Percentiles rank a stretch among this genome's conserved stretches.
These are phyloP conservation scores for Scutellaria galericulata DNA, from an alignment of 257 asterid genomes.

Conservation along the genomic window DNA sequence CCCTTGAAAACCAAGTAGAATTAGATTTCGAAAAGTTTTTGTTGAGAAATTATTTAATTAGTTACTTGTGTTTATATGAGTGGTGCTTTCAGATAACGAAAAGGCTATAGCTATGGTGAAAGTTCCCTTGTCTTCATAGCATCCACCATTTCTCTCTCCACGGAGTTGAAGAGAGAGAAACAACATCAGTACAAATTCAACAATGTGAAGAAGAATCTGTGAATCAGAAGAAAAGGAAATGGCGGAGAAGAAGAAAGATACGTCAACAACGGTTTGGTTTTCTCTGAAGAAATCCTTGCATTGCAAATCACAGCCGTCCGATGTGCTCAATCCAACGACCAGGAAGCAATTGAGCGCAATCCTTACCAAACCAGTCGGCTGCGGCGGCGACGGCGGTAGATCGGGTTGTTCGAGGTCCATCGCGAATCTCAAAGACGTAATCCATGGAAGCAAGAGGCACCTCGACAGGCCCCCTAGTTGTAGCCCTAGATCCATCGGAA, in stretches of 20 bases:
- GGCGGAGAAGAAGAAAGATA: slow-evolving; percentile 48
- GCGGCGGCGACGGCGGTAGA: slow-evolving; percentile 29
- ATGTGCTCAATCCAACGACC: slow-evolving; percentile 63
- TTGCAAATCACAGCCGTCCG: slow-evolving; percentile 67
- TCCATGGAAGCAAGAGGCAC: slow-evolving; percentile 68
- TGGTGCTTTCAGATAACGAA: neutral
- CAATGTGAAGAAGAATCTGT: neutral
- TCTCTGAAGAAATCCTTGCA: slow-evolving; percentile 62
- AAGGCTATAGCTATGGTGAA: neutral
- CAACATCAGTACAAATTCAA: neutral
- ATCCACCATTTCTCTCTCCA: neutral
- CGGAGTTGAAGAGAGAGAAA: neutral
- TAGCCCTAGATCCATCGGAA: slow-evolving; percentile 81
- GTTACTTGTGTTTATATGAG: no score
- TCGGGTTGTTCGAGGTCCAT: slow-evolving; percentile 82
- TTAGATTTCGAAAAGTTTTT: no score
- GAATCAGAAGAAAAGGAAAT: slow-evolving; percentile 5
- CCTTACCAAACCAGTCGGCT: slow-evolving; percentile 42
- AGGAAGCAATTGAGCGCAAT: slow-evolving; percentile 41
- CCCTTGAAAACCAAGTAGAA: no score
- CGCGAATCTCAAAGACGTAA: slow-evolving; percentile 65
- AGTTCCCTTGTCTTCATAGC: neutral
- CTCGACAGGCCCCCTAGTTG: slow-evolving; percentile 60
- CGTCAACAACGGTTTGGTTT: slow-evolving; percentile 58
- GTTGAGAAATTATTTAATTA: no score